These are phyloP conservation scores for Aspergillus cristatus DNA, from an alignment of 495 filamentous ascomycete species.

Conservation along the genomic window DNA sequence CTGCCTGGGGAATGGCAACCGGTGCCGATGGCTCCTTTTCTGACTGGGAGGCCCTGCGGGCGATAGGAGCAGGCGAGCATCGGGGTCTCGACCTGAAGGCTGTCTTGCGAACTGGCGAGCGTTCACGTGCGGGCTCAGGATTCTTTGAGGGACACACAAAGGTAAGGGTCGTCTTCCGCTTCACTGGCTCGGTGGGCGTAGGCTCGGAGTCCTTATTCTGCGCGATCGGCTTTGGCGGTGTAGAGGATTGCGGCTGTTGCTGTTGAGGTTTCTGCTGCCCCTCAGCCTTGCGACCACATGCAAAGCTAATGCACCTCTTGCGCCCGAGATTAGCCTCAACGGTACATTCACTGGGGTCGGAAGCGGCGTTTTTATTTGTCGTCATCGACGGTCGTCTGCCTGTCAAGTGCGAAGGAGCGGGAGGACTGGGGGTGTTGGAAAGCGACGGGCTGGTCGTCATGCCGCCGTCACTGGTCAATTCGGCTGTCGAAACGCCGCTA, in stretches of 20 bases:
- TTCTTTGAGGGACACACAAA: constrained; percentile 51
- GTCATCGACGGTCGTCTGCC: constrained; percentile 14
- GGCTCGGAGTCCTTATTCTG: constrained; percentile 8
- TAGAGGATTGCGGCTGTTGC: constrained; percentile 3
- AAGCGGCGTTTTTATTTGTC: constrained; percentile 16
- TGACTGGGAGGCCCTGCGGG: constrained; percentile 37
- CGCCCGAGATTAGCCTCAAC: constrained; percentile 52
- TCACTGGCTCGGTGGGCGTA: constrained; percentile 23
- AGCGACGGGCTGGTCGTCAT: constrained; percentile 87
- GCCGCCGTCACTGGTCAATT: constrained; percentile 86
- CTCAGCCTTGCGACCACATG: constrained; percentile 51
- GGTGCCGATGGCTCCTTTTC: constrained; percentile 4
- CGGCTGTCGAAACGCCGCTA: constrained; percentile 71
- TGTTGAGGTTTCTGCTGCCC: constrained; percentile 11
- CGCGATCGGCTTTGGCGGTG: not conserved
- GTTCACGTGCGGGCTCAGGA: constrained; percentile 20
- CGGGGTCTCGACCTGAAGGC: constrained; percentile 28
- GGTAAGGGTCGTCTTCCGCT: constrained; percentile 47
- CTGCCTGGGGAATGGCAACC: constrained; percentile 2
- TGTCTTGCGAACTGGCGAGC: constrained; percentile 20
- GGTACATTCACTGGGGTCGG: constrained; percentile 29
- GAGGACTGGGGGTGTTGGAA: constrained; percentile 81
- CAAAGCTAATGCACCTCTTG: constrained; percentile 89
- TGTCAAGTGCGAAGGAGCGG: constrained; percentile 41
- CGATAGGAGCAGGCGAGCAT: constrained; percentile 40